Percentiles rank a stretch among this genome's conserved stretches.
Conservation (phyloP, 2,329 filamentous ascomycete species). For the Pseudonectria buxi region DNA sequence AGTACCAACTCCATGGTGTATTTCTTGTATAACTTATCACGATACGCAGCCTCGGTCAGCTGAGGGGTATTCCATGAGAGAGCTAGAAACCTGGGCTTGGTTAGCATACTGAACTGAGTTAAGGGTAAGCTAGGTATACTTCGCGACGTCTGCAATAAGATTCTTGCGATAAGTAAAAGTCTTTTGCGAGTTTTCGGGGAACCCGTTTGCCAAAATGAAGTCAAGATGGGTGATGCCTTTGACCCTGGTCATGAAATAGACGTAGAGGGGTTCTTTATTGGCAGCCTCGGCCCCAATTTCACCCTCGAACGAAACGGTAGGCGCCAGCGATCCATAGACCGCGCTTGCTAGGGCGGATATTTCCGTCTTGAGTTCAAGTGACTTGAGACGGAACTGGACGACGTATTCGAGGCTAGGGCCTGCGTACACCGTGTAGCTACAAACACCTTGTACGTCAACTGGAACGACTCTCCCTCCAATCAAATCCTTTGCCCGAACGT, state of each 20-base stretch:
- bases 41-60: slow-evolving; percentile 19
- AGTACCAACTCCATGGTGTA: slow-evolving; percentile 26
- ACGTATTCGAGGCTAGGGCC: slow-evolving; percentile 26
- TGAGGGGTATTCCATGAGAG: slow-evolving; percentile 31
- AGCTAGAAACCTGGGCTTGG: slow-evolving; percentile 32
- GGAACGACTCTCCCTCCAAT: slow-evolving; percentile 24
- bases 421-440: slow-evolving; percentile 35
- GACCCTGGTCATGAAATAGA: slow-evolving; percentile 31
- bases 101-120: slow-evolving; percentile 1
- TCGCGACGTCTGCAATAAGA: slow-evolving; percentile 28
- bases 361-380: slow-evolving; percentile 26
- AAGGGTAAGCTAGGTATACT: slow-evolving; percentile 10
- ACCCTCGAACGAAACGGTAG: slow-evolving; percentile 19
- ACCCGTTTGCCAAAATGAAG: slow-evolving; percentile 28
- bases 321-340: slow-evolving; percentile 26
- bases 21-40: slow-evolving; percentile 15
- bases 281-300: slow-evolving; percentile 19
- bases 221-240: slow-evolving; percentile 29
- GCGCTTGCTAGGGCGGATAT: slow-evolving; percentile 17
- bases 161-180: slow-evolving; percentile 25
- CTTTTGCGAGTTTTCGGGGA: slow-evolving; percentile 26
- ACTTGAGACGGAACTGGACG: slow-evolving; percentile 32
- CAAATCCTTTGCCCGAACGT: slow-evolving; percentile 21
- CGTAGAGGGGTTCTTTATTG: slow-evolving; percentile 26
- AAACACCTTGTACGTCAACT: slow-evolving; percentile 30